phyloP scores from a whole-genome alignment of 2,329 filamentous ascomycete genomes.

The Cytospora mali region DNA sequence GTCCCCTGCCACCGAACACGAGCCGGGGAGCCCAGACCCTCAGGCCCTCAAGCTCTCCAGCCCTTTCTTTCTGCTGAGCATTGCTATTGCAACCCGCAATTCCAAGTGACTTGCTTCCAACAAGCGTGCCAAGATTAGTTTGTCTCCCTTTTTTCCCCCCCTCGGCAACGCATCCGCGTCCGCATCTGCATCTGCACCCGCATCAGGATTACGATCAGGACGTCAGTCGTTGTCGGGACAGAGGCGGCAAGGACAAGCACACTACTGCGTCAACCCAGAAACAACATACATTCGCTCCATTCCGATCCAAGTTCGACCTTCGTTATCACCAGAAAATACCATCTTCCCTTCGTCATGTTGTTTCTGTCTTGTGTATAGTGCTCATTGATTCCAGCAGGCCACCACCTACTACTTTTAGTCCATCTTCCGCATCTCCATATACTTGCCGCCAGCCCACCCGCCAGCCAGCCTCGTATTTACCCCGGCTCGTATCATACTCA shows the following conservation, averaged over 20 bases:
- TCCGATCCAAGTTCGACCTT: background rate
- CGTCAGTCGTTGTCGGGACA: slow-evolving; percentile 4
- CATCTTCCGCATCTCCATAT: slow-evolving; percentile 16
- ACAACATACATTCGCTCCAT: background rate
- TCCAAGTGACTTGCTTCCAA: background rate
- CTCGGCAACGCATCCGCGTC: slow-evolving; percentile 22
- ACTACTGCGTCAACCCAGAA: background rate
- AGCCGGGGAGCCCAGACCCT: slow-evolving; percentile 9
- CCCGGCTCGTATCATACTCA: slow-evolving; percentile 14
- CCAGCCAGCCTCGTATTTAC: slow-evolving; percentile 25
- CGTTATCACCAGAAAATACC: background rate
- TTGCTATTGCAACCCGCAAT: slow-evolving; percentile 11
- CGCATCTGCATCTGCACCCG: slow-evolving; percentile 8
- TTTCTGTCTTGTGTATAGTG: background rate
- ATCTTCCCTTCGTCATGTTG: background rate
- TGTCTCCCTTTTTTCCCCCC: background rate
- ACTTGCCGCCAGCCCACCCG: slow-evolving; percentile 15
- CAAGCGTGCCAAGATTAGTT: background rate
- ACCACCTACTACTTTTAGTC: background rate
- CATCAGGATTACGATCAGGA: slow-evolving; percentile 9
- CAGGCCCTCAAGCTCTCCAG: too few relatives aligned
- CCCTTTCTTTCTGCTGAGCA: slow-evolving; percentile 4
- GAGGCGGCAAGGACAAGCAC: background rate
- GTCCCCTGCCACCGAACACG: background rate
- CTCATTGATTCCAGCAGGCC: slow-evolving; percentile 3